A percentile compares a stretch with the other conserved stretches of the same genome.
Conservation (phyloP, 2,329 filamentous ascomycete genomes). For the Metarhizium guizhouense region DNA sequence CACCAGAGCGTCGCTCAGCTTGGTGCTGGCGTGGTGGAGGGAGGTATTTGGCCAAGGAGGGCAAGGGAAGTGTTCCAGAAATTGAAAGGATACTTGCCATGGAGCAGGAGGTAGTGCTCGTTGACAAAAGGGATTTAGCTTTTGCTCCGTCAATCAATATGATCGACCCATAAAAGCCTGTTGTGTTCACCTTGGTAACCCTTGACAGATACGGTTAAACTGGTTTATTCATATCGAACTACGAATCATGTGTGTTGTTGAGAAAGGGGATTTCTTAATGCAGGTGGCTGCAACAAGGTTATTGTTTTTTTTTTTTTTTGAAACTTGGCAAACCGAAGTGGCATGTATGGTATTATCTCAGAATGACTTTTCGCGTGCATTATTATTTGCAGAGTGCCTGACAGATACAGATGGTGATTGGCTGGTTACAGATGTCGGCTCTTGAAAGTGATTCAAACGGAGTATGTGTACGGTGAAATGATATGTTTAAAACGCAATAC, state of each 20-base stretch:
- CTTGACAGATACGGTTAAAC: background rate
- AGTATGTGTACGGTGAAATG: no score
- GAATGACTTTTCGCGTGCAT: background rate
- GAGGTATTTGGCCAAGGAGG: conserved; percentile 5
- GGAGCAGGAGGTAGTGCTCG: background rate
- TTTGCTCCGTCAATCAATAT: background rate
- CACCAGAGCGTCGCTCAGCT: conserved; percentile 21
- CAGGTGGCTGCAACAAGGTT: background rate
- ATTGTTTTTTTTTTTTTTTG: background rate
- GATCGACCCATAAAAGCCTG: background rate
- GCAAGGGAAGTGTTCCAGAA: background rate
- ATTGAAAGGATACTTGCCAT: background rate
- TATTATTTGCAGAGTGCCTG: no score
- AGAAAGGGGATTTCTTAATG: background rate
- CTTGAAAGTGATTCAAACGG: no score
- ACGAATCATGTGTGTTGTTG: background rate
- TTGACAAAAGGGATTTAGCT: background rate
- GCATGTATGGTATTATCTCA: background rate
- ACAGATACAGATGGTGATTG: no score
- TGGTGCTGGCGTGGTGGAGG: conserved; percentile 11
- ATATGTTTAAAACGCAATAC: no score
- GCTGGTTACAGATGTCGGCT: no score
- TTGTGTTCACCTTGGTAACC: background rate
- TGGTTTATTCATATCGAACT: background rate
- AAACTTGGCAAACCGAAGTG: background rate